phyloP scores from a whole-genome alignment of 495 filamentous ascomycete genomes.

The Sordaria brevicollis region DNA sequence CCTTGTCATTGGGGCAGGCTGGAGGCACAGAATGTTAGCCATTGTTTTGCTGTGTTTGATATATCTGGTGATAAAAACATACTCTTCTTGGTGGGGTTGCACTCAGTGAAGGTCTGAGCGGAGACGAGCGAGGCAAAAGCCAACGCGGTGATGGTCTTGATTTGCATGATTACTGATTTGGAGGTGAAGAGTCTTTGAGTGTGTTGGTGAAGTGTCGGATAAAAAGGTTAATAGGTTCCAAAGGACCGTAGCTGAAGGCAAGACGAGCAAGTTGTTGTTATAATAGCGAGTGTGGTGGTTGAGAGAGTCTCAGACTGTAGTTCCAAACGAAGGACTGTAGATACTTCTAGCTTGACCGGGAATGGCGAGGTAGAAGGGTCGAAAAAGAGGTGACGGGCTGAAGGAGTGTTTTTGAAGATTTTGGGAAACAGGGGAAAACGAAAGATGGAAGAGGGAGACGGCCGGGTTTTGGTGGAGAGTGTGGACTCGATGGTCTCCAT shows the following conservation, averaged over 20 bases:
- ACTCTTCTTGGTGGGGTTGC: constrained; percentile 64
- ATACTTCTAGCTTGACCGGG: neutral
- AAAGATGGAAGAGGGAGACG: neutral
- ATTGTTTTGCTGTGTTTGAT: neutral
- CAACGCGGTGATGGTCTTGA: constrained; percentile 30
- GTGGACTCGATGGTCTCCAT: neutral
- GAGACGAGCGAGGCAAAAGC: constrained; percentile 37
- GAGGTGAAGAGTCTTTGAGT: neutral
- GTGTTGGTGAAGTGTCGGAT: neutral
- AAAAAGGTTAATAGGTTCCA: neutral
- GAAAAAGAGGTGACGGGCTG: neutral
- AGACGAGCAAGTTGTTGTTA: neutral
- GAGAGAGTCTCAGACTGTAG: neutral
- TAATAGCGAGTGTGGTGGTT: neutral
- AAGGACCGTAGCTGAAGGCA: neutral
- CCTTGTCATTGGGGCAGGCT: constrained; percentile 62
- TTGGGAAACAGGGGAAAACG: neutral
- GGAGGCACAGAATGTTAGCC: constrained; percentile 3
- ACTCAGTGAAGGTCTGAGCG: constrained; percentile 67
- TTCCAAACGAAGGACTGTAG: neutral
- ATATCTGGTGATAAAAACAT: constrained; percentile 20
- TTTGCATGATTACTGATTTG: constrained; percentile 23
- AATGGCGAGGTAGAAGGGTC: neutral
- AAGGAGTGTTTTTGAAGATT: neutral
- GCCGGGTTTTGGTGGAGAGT: neutral